Evolutionary conservation across 306 rosid species (phyloP), one percentile per base, ranked within the genome.

Genomic region (Albizia julibrissin): DNA sequence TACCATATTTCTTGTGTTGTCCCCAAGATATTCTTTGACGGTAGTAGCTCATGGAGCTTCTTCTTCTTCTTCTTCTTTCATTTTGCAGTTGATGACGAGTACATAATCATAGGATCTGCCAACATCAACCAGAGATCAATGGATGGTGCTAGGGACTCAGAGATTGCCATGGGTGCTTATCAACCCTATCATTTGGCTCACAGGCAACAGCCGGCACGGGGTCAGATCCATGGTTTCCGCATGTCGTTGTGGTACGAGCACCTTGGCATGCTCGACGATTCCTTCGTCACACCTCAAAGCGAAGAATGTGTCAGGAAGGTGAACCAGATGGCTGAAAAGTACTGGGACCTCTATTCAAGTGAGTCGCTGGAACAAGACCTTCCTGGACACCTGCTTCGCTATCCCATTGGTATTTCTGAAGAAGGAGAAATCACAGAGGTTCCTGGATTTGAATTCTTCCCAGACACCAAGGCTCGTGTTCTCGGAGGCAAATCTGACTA

Each of bases 41-140:
- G 26, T 80, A n/a, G 62, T 33, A 44, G 31, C 13, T 73, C 56
- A 72, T 26, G 2, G 64, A 44, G 74, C 40, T 76, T 15, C 19
- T 76, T 15, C 19, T 76, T 15, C 19, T 76, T 15, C 19, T 76
- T 15, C 5, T 31, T 8, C 4, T 68, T 33, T 3, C 74, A 33
- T 78, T 43, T 47, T 87, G 86, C 85, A 91, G 95, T 91, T 77
- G 95, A 91, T 71, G 95, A 91, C 0, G 95, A 91, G 84, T 91
- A 91, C 88, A 88, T 89, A 80, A 91, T 91, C 66, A 39, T 91
- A 69, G 95, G 95, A 76, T 91, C 95, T 69, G 95, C 95, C 81
- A 91, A 91, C 85, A 91, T 91, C 87, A 91, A 91, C 88, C 93
- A 91, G 78, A 85, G 95, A 83, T 91, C 95, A 71, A 91, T 91